Evolutionary conservation across 2,329 filamentous ascomycete genomes (phyloP), one percentile per base, ranked within the genome.

Genomic region (Tetracladium maxilliforme): DNA sequence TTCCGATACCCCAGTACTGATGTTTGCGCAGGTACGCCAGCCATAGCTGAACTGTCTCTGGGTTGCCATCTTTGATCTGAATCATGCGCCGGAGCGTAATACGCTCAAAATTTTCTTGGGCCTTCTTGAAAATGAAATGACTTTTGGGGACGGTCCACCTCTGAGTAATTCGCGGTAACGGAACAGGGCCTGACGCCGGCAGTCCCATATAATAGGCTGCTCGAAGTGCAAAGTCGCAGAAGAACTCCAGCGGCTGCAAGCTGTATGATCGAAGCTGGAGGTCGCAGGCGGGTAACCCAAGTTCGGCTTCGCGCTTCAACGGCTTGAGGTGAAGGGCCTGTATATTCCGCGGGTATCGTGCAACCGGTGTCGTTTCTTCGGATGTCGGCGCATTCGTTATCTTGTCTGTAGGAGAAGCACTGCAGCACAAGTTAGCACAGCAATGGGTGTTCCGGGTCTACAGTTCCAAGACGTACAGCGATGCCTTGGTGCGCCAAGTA

Each of bases 121-220:
- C 77, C 57, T 98, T 98, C 58, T 95, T 98, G 61, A 83, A 81
- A 37, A 94, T 82, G 59, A 98, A 98, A 49, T 81, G 79, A 43
- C 71, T 71, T 42, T 72, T 70, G 7, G 84, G 83, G 3, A 95
- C 84, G 1, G 90, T 95, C 90, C 90, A 98, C 41, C 86, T 71
- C 58, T 98, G 82, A 10, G 70, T 79, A 35, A 87, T 83, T 30
- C 77, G 72, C 2, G 90, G 90, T 11, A 98, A 60, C 8, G 87
- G 83, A 6, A 90, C 62, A 6, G 90, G 86, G 0, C 90, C 90
- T 23, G 70, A 79, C 4, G 84, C 84, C 7, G 84, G 78, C 3
- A 98, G 72, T 11, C 78, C 71, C 21, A 94, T 70, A 54, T 87
- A 98, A 57, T 95, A 98, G 28, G 90, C 90, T 4, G 86, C 86